Conservation (phyloP, 2,329 filamentous ascomycete genomes). For the Colletotrichum cereale region DNA sequence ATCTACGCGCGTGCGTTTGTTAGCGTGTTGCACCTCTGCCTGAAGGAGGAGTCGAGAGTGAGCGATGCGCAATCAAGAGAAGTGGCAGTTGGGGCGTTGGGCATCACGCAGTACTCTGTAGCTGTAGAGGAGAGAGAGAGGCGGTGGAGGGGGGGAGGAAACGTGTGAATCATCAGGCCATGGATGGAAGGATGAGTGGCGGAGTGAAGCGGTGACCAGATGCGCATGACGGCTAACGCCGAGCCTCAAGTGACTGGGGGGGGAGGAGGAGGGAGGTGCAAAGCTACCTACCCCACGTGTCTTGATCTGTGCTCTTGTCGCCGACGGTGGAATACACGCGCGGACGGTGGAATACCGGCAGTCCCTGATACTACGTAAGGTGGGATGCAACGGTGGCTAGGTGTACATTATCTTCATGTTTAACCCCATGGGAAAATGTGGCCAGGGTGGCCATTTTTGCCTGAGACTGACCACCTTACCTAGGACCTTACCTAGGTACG, state of each 20-base stretch:
- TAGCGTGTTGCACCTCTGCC: not conserved
- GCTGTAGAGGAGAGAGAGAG: too few relatives aligned
- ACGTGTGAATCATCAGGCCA: slow-evolving; percentile 9
- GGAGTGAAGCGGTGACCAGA: slow-evolving; percentile 6
- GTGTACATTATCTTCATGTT: too few relatives aligned
- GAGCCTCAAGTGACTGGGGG: not conserved
- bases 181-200: not conserved
- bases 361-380: not conserved
- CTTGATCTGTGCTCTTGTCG: too few relatives aligned
- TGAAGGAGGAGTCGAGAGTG: not conserved
- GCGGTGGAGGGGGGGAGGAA: not conserved
- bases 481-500: too few relatives aligned
- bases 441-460: not conserved
- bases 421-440: not conserved
- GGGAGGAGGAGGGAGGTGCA: too few relatives aligned
- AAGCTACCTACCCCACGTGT: not conserved
- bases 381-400: too few relatives aligned
- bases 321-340: too few relatives aligned
- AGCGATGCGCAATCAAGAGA: too few relatives aligned
- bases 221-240: not conserved
- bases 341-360: not conserved
- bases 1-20: not conserved
- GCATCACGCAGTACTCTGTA: too few relatives aligned
- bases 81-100: too few relatives aligned
- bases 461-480: too few relatives aligned